Conservation (phyloP, 805 yeast genomes). For the Ogataea chonburiensis region DNA sequence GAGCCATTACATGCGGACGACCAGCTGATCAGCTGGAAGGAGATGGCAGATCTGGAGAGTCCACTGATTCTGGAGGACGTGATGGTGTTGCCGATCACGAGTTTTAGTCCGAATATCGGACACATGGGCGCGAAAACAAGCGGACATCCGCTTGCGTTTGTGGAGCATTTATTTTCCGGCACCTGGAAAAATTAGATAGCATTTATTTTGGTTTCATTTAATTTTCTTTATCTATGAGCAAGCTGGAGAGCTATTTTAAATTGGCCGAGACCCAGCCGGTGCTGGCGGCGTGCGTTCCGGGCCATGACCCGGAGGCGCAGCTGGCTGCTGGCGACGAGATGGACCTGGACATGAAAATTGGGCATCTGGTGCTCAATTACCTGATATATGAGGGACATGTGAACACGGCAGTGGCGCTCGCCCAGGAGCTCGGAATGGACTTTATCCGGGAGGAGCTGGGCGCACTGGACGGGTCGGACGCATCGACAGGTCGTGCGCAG, state of each 20-base stretch:
- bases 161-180: constrained; percentile 63
- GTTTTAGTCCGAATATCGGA: constrained; percentile 66
- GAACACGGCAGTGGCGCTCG: constrained; percentile 60
- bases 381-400: constrained; percentile 77
- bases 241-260: constrained; percentile 7
- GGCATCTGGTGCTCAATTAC: constrained; percentile 64
- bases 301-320: constrained; percentile 5
- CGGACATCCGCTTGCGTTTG: constrained; percentile 52
- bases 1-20: constrained; percentile 26
- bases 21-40: constrained; percentile 52
- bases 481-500: no score
- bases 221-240: constrained; percentile 5
- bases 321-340: constrained; percentile 8
- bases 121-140: constrained; percentile 60
- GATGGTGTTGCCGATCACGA: constrained; percentile 66
- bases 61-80: constrained; percentile 67
- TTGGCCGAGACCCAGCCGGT: no score
- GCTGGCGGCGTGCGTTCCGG: no score
- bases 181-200: constrained; percentile 48
- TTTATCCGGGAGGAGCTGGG: constrained; percentile 30
- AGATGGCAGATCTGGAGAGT: constrained; percentile 56
- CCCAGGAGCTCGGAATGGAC: constrained; percentile 51
- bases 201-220: neutral
- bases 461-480: constrained; percentile 1
- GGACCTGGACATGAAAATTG: constrained; percentile 35